Percentiles rank a stretch among this genome's conserved stretches.
These are phyloP conservation scores for Coemansia biformis DNA, from an alignment of 192 early-diverging fungal genomes.

Conservation along the genomic window DNA sequence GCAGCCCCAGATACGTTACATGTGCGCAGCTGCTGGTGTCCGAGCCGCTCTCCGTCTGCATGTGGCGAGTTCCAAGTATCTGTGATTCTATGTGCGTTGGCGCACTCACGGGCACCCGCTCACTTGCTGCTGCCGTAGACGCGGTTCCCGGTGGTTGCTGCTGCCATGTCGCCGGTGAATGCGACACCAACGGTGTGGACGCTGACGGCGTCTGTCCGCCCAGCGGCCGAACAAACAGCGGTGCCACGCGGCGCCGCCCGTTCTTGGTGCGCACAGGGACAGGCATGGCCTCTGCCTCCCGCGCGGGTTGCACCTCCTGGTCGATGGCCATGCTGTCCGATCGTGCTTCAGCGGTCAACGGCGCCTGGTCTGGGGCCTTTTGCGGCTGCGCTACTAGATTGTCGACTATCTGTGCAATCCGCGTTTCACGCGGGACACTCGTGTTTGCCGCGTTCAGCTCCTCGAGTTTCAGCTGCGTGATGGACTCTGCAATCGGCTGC, in stretches of 20 bases:
- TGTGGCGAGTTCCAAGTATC: slow-evolving; percentile 19
- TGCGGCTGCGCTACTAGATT: too few species aligned
- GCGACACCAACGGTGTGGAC: neutral
- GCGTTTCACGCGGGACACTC: slow-evolving; percentile 23
- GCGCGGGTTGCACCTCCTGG: too few species aligned
- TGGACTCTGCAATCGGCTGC: slow-evolving; percentile 55
- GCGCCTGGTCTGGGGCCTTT: too few species aligned
- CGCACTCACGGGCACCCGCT: slow-evolving; percentile 12
- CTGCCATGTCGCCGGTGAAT: too few species aligned
- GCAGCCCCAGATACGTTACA: slow-evolving; percentile 15
- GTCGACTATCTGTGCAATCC: slow-evolving; percentile 15
- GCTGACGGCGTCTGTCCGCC: neutral
- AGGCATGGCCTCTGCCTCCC: slow-evolving; percentile 53
- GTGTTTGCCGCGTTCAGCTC: slow-evolving; percentile 38
- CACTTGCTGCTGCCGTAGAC: neutral
- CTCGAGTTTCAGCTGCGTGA: slow-evolving; percentile 62
- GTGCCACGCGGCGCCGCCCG: slow-evolving; percentile 83
- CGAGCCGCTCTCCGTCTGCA: too few species aligned
- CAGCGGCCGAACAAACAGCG: slow-evolving; percentile 53
- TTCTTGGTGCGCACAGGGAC: slow-evolving; percentile 57
- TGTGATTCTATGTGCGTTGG: slow-evolving; percentile 38
- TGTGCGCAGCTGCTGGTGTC: too few species aligned
- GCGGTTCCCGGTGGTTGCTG: too few species aligned
- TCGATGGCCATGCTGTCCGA: neutral
- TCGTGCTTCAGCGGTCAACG: too few species aligned